A percentile compares a stretch with the other conserved stretches of the same genome.
Evolutionary conservation across 2,329 filamentous ascomycete genomes (phyloP).

Genomic region (Daldinia sp.): DNA sequence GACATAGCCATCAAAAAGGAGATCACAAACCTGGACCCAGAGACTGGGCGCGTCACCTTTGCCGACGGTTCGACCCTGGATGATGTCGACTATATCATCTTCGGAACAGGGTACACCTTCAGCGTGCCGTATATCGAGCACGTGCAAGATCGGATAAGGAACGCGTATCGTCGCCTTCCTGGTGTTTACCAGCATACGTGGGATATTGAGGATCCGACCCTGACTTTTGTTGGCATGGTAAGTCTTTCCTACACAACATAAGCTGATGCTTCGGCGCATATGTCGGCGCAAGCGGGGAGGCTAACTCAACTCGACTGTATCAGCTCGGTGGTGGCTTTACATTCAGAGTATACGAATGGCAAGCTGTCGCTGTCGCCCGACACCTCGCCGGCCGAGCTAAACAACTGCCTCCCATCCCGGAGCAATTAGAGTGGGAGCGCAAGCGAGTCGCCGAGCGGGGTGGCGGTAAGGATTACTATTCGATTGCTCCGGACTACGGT

Average conservation of each 20-base stretch:
- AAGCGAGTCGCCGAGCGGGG: constrained; percentile 47
- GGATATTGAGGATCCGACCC: constrained; percentile 53
- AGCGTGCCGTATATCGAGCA: constrained; percentile 66
- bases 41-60: constrained; percentile 60
- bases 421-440: constrained; percentile 53
- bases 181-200: constrained; percentile 55
- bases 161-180: constrained; percentile 50
- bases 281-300: no score
- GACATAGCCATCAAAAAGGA: constrained; percentile 58
- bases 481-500: constrained; percentile 50
- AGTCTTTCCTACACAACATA: constrained; percentile 22
- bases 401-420: constrained; percentile 44
- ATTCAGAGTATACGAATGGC: constrained; percentile 56
- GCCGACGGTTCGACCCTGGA: constrained; percentile 62
- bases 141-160: constrained; percentile 59
- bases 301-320: neutral
- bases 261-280: neutral
- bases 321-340: constrained; percentile 55
- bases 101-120: constrained; percentile 71
- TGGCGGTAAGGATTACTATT: constrained; percentile 53
- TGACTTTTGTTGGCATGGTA: constrained; percentile 55
- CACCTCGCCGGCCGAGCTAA: constrained; percentile 52
- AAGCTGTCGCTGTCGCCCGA: constrained; percentile 55
- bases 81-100: constrained; percentile 68
- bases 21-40: constrained; percentile 56